Evolutionary conservation across 768 basidiomycete genomes (phyloP).

Genomic region (Podaxis pistillaris): DNA sequence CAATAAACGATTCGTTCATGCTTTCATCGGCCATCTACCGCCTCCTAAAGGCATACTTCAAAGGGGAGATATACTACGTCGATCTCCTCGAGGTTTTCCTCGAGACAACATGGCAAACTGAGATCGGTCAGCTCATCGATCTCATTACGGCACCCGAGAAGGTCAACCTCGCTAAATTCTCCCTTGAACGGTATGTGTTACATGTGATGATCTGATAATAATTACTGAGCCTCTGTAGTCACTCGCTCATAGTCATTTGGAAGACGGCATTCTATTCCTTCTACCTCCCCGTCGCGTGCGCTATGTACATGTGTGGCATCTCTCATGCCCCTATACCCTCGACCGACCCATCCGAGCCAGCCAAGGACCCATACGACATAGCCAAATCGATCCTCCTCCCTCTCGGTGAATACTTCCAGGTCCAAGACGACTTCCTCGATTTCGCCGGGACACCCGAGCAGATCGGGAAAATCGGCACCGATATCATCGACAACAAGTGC

Average conservation of each 20-base stretch:
- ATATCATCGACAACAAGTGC: conserved; percentile 99
- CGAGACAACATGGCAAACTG: conserved; percentile 88
- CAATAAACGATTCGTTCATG: conserved; percentile 97
- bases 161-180: conserved; percentile 88
- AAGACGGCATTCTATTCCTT: conserved; percentile 99
- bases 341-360: conserved; percentile 16
- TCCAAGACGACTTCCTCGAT: conserved; percentile 97
- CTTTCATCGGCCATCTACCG: conserved; percentile 92
- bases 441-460: conserved; percentile 86
- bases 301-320: conserved; percentile 65
- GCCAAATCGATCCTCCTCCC: conserved; percentile 84
- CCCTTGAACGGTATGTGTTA: conserved; percentile 66
- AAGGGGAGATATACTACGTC: conserved; percentile 72
- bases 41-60: conserved; percentile 62
- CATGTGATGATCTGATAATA: background rate
- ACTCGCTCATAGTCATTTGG: conserved; percentile 91
- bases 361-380: conserved; percentile 50
- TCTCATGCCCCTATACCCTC: conserved; percentile 32
- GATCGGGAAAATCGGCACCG: conserved; percentile 96
- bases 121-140: conserved; percentile 95
- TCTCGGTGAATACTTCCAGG: conserved; percentile 97
- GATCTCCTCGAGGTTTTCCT: conserved; percentile 91
- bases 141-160: conserved; percentile 95
- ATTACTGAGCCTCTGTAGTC: conserved; percentile 43
- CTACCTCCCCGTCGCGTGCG: conserved; percentile 96